phyloP scores from a whole-genome alignment of 169 alveolate species.

The Eimeria necatrix region DNA sequence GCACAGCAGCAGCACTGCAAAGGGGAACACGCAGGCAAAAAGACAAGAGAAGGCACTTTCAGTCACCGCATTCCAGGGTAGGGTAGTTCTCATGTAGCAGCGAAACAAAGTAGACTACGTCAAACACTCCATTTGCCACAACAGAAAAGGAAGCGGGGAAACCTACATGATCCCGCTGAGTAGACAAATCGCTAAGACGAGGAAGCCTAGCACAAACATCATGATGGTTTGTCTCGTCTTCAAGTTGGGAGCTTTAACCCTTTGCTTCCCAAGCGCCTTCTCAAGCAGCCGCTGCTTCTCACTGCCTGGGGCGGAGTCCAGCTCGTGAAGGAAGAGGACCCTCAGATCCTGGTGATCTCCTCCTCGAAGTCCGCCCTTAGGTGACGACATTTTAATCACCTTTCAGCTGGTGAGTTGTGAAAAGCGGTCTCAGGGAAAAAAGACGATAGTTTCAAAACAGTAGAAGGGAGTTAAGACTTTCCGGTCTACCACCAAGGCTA shows the following conservation, averaged over 20 bases:
- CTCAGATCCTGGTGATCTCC: constrained; percentile 51
- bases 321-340: constrained; percentile 80
- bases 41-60: background rate
- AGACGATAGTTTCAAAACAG: background rate
- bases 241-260: constrained; percentile 76
- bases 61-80: background rate
- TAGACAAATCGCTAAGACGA: constrained; percentile 33
- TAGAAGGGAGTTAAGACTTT: background rate
- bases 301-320: constrained; percentile 80
- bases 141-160: background rate
- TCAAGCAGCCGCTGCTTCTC: constrained; percentile 82
- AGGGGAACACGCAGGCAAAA: background rate
- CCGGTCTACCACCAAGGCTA: background rate
- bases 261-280: constrained; percentile 79
- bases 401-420: too few species aligned
- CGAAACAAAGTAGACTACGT: background rate
- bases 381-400: background rate
- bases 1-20: constrained; percentile 71
- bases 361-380: background rate
- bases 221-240: constrained; percentile 82
- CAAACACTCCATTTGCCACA: background rate
- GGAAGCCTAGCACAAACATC: constrained; percentile 72
- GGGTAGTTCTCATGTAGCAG: background rate
- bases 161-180: constrained; percentile 75
- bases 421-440: too few species aligned